Evolutionary conservation across 2,329 filamentous ascomycete genomes (phyloP), one percentile per base, ranked within the genome.

Genomic region (Curvularia spicifera): DNA sequence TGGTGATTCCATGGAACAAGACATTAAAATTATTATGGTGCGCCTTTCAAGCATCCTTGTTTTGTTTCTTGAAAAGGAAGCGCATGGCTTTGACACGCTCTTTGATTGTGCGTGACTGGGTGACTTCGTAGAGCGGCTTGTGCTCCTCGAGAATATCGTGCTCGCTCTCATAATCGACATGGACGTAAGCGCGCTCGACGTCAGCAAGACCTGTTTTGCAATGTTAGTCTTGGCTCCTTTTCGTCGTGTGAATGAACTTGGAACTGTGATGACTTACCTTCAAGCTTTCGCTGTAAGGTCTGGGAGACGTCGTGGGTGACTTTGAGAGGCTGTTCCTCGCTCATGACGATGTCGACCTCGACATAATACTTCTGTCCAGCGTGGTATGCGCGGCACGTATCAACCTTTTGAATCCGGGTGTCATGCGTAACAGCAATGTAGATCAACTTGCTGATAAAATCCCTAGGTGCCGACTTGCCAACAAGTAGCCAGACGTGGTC

Each of bases 401-500:
- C 85, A 39, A 88, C 81, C 66, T 87, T 85, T 53, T 80, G 76
- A 48, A 88, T 85, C 20, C 65, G 82, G 55, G 65, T 68, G 61
- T 85, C 83, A 66, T 85, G 84, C 1, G 82, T 85, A 72, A 85
- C 78, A 57, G 81, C 72, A 66, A 85, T 78, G 69, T 85, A 86
- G 54, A 84, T 83, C 62, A 85, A 76, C 75, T 85, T 85, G 55
- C 82, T 81, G 60, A 85, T 78, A 64, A 83, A 85, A 53, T 84
- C 82, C 20, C 80, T 80, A 2, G 84, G 84, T n/a, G 86, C 86
- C 2, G 84, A 80, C 63, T 86, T 87, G 53, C 86, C 85, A 1
- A 87, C 85, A 5, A 88, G 79, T 24, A 87, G 79, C 79, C 83
- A 85, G 13, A 88, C 83, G 61, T 88, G 84, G 62, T 87, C 85